phyloP scores from a whole-genome alignment of 495 filamentous ascomycete species.

The Hyphodiscus hymeniophilus region DNA sequence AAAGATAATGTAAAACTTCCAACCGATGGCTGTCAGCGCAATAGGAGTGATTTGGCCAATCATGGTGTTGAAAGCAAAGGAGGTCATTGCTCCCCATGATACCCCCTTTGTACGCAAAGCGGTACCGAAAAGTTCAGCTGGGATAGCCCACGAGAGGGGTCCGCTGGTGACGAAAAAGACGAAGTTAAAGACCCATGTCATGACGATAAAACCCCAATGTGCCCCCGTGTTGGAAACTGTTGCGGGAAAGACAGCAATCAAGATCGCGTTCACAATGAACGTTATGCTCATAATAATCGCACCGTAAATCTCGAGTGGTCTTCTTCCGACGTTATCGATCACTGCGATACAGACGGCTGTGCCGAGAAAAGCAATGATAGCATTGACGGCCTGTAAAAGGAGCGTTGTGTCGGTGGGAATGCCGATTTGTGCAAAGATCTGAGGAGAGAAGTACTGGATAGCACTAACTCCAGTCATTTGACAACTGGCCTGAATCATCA shows the following conservation, averaged over 20 bases:
- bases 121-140: slow-evolving; percentile 15
- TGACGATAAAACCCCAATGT: slow-evolving; percentile 19
- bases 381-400: slow-evolving; percentile 40
- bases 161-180: slow-evolving; percentile 26
- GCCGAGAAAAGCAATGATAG: slow-evolving; percentile 29
- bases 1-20: slow-evolving; percentile 42
- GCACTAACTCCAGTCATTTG: slow-evolving; percentile 45
- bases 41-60: slow-evolving; percentile 44
- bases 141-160: slow-evolving; percentile 20
- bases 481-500: slow-evolving; percentile 63
- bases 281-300: slow-evolving; percentile 34
- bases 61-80: slow-evolving; percentile 35
- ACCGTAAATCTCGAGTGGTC: slow-evolving; percentile 38
- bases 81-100: slow-evolving; percentile 8
- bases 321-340: slow-evolving; percentile 45
- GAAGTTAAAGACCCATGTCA: slow-evolving; percentile 31
- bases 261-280: slow-evolving; percentile 19
- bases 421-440: slow-evolving; percentile 31
- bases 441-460: slow-evolving; percentile 43
- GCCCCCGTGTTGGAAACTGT: slow-evolving; percentile 27
- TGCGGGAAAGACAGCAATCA: slow-evolving; percentile 30
- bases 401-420: slow-evolving; percentile 41
- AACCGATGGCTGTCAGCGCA: slow-evolving; percentile 33
- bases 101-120: slow-evolving; percentile 12
- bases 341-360: slow-evolving; percentile 29